Percentiles rank a stretch among this genome's conserved stretches.
Conservation (phyloP, 306 rosid species). For the Gillenia trifoliata region DNA sequence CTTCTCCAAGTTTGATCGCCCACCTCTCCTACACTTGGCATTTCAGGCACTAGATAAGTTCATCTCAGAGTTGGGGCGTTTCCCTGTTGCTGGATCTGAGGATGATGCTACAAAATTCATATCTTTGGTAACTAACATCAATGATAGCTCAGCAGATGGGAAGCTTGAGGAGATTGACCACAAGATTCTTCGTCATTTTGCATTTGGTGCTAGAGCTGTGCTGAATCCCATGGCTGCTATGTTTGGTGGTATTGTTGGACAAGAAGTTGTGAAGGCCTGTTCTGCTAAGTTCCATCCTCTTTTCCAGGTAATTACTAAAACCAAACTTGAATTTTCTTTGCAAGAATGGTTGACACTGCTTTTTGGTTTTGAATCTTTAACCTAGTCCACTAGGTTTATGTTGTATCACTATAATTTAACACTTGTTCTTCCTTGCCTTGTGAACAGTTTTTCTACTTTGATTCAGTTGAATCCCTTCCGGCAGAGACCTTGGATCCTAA, state of each 20-base stretch:
- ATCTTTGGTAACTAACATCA: slow-evolving; percentile 7
- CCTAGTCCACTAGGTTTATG: not conserved
- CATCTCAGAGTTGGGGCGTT: slow-evolving; percentile 7
- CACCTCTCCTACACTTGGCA: slow-evolving; percentile 25
- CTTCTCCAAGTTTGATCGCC: slow-evolving; percentile 29
- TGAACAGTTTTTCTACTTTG: slow-evolving; percentile 22
- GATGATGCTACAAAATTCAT: slow-evolving; percentile 16
- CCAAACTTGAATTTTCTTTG: not conserved
- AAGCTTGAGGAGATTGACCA: slow-evolving; percentile 18
- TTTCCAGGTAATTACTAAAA: slow-evolving; percentile 16
- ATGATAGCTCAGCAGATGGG: slow-evolving; percentile 16
- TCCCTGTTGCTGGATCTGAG: slow-evolving; percentile 20
- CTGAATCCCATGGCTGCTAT: slow-evolving; percentile 27
- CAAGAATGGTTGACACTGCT: not conserved
- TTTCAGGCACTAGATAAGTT: slow-evolving; percentile 27
- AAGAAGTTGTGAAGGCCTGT: slow-evolving; percentile 25
- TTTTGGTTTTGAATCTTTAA: not conserved
- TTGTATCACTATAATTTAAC: not conserved
- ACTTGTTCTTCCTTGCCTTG: not conserved
- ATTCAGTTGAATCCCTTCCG: slow-evolving; percentile 22
- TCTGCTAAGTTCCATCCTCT: slow-evolving; percentile 26
- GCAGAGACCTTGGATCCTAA: slow-evolving; percentile 8
- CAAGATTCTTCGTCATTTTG: slow-evolving; percentile 15
- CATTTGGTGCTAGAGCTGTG: slow-evolving; percentile 28
- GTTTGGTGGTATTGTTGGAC: slow-evolving; percentile 30